Evolutionary conservation across 371 early-diverging fungal species (phyloP).

Genomic region (Mortierella sp.): DNA sequence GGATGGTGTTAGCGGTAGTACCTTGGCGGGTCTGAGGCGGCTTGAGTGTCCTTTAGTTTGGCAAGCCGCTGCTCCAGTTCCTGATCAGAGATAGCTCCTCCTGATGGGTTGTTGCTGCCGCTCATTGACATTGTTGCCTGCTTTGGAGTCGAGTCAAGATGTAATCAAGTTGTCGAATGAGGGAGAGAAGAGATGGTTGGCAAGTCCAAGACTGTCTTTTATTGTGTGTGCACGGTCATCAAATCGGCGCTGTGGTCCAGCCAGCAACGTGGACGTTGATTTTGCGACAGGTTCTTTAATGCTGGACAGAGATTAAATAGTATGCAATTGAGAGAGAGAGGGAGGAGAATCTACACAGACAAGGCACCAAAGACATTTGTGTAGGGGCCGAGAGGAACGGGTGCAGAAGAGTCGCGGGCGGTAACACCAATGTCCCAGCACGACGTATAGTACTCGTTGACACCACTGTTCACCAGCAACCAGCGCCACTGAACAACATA

Average conservation of each 20-base stretch:
- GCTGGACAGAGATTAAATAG: no score
- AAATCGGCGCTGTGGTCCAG: no score
- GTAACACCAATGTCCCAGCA: constrained; percentile 51
- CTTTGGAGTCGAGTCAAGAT: no score
- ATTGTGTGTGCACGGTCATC: no score
- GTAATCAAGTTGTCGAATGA: no score
- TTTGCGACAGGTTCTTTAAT: no score
- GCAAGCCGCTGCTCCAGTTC: constrained; percentile 35
- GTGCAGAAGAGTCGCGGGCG: neutral
- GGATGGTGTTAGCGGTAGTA: no score
- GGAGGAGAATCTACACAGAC: no score
- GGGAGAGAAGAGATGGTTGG: no score
- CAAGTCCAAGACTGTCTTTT: no score
- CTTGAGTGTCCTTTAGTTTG: constrained; percentile 29
- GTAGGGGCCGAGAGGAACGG: constrained; percentile 10
- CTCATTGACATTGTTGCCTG: neutral
- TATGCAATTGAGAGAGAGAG: no score
- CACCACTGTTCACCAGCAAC: constrained; percentile 19
- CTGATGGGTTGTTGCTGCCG: neutral
- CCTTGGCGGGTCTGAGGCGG: constrained; percentile 16
- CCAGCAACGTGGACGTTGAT: no score
- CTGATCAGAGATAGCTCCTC: constrained; percentile 16
- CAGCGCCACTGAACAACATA: constrained; percentile 52
- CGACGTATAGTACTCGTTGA: constrained; percentile 38
- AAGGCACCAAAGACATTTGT: constrained; percentile 36